Percentiles rank a stretch among this genome's conserved stretches.
Evolutionary conservation across 306 rosid species (phyloP).

Genomic region (Cucumis sativus): DNA sequence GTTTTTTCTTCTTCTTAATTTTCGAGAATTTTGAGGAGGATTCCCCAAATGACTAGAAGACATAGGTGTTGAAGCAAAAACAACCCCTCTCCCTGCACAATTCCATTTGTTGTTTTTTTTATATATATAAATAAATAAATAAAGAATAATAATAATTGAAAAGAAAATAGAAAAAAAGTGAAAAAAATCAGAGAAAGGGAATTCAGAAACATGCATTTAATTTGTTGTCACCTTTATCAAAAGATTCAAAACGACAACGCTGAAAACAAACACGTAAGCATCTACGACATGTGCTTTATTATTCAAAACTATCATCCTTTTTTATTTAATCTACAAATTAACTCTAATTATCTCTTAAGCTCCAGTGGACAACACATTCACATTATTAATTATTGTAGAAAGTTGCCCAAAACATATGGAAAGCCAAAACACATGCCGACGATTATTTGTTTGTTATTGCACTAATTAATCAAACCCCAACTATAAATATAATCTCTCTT

Average conservation of each 20-base stretch:
- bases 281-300: conserved; percentile 3
- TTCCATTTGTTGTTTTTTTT: not conserved
- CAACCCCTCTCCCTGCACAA: not conserved
- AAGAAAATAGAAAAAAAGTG: too few species aligned
- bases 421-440: conserved; percentile 14
- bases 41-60: not conserved
- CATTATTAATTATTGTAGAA: not conserved
- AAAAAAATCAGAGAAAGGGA: not conserved
- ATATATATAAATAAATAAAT: too few species aligned
- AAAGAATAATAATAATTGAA: not conserved
- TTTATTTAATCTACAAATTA: not conserved
- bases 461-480: not conserved
- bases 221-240: not conserved
- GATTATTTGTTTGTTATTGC: conserved; percentile 2
- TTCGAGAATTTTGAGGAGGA: conserved; percentile 6
- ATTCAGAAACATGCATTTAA: not conserved
- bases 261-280: conserved; percentile 1
- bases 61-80: not conserved
- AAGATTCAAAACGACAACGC: not conserved
- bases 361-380: not conserved
- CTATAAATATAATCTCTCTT: not conserved
- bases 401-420: not conserved
- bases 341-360: not conserved
- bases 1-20: too few species aligned
- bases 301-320: not conserved